Evolutionary conservation across 2,329 filamentous ascomycete species (phyloP), one percentile per base, ranked within the genome.

Genomic region (Fusarium sp.): DNA sequence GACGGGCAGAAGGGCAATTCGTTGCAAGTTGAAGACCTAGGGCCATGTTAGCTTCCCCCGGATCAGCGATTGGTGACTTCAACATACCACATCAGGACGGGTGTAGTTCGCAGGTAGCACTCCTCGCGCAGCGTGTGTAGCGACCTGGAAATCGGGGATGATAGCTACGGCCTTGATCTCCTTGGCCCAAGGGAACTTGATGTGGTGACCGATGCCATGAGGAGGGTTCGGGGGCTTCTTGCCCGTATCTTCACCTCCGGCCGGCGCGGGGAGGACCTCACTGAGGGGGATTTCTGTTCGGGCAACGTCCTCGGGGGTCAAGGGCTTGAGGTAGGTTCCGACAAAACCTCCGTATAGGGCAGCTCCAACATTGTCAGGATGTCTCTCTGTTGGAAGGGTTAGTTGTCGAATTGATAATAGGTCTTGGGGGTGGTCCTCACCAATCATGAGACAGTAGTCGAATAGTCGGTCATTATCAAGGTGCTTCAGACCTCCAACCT

Each of bases 121-220:
- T 60, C 90, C 89, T 76, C 96, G 89, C 7, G 96, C 95, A 76
- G 94, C 92, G 63, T 95, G 94, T 2, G 96, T 99, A n/a, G 94
- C 89, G 31, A 98, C 94, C 79, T 97, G 93, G 76, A 98, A 99
- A 74, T 97, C 89, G 10, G 96, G 96, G 65, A 99, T 97, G 74
- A 99, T 95, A 71, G 94, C 94, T 70, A 99, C 91, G 66, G 94
- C 95, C 84, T 98, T 98, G 85, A 99, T 97, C 80, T 97, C 93
- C 69, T 91, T 89, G 60, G 94, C 92, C 95, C 95, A 98, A 42
- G 90, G 89, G 80, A 98, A 98, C 80, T 94, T 95, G 82, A 97
- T 94, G 83, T 97, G 97, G 80, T 98, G 94, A 49, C 95, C 96
- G 74, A 99, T 98, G 75, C 94, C 93, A 71, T 91, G 79, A 4